A percentile compares a stretch with the other conserved stretches of the same genome.
Conservation (phyloP, 192 early-diverging fungal genomes). For the Gonapodya prolifera region DNA sequence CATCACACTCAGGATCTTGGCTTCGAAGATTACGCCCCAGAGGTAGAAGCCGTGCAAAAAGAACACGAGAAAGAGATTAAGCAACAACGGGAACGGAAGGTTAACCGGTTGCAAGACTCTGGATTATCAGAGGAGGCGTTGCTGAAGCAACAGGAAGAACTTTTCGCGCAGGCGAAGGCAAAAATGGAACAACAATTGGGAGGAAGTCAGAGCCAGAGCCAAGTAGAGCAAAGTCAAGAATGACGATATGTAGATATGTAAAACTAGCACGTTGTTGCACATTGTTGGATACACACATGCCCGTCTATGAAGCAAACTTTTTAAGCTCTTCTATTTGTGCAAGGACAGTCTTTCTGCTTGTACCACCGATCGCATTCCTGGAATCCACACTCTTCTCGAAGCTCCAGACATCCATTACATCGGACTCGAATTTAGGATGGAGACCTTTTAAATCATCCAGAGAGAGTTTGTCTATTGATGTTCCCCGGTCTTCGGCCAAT, state of each 20-base stretch:
- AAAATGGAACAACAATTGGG: neutral
- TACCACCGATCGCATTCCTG: constrained; percentile 79
- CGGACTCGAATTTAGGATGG: constrained; percentile 71
- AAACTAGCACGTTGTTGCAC: too few relatives aligned
- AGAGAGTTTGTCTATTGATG: constrained; percentile 56
- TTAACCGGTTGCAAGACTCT: constrained; percentile 60
- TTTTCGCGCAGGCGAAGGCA: constrained; percentile 69
- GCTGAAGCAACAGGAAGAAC: constrained; percentile 62
- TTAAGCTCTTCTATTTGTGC: constrained; percentile 73
- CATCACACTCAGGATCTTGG: constrained; percentile 48
- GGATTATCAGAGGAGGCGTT: constrained; percentile 79
- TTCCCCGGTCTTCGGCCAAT: constrained; percentile 78
- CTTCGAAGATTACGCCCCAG: constrained; percentile 79
- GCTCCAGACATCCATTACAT: constrained; percentile 76
- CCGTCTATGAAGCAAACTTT: constrained; percentile 13
- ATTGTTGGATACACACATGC: too few relatives aligned
- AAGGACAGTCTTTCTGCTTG: constrained; percentile 59
- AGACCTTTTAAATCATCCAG: constrained; percentile 71
- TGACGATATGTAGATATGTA: neutral
- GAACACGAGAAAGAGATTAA: constrained; percentile 81
- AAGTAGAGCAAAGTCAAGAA: neutral
- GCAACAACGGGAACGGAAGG: constrained; percentile 70
- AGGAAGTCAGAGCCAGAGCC: neutral
- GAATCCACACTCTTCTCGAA: constrained; percentile 85
- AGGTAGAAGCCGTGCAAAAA: constrained; percentile 76